phyloP scores from a whole-genome alignment of 2,329 filamentous ascomycete species.

The Colletotrichum incanum region DNA sequence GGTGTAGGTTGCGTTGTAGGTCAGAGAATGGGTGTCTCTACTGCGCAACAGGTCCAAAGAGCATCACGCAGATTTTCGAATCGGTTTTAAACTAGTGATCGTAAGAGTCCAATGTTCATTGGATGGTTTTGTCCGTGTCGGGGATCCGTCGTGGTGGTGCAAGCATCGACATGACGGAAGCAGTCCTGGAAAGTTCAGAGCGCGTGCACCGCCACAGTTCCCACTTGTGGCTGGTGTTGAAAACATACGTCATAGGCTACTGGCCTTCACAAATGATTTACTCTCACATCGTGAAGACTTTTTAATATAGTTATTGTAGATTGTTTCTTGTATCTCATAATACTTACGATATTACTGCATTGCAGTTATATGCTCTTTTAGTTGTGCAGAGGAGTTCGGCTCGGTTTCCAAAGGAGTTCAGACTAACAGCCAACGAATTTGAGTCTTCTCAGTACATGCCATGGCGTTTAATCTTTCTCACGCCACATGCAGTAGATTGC shows the following conservation, averaged over 20 bases:
- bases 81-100: background rate
- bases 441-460: no score
- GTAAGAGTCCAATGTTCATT: slow-evolving; percentile 16
- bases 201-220: slow-evolving; percentile 32
- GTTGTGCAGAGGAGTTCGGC: background rate
- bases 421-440: background rate
- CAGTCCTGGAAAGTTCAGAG: slow-evolving; percentile 36
- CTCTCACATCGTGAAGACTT: background rate
- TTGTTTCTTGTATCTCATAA: background rate
- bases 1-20: background rate
- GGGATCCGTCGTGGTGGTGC: background rate
- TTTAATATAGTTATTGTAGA: background rate
- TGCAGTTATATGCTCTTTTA: background rate
- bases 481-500: no score
- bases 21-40: slow-evolving; percentile 6
- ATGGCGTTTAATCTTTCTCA: no score
- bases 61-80: slow-evolving; percentile 14
- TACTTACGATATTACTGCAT: background rate
- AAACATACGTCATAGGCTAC: slow-evolving; percentile 6
- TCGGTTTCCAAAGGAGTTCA: background rate
- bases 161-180: slow-evolving; percentile 34
- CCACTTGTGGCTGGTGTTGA: slow-evolving; percentile 25
- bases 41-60: slow-evolving; percentile 2
- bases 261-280: background rate
- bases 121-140: slow-evolving; percentile 22